Conservation (phyloP, 768 basidiomycete genomes). For the Pleurotus cornucopiae region DNA sequence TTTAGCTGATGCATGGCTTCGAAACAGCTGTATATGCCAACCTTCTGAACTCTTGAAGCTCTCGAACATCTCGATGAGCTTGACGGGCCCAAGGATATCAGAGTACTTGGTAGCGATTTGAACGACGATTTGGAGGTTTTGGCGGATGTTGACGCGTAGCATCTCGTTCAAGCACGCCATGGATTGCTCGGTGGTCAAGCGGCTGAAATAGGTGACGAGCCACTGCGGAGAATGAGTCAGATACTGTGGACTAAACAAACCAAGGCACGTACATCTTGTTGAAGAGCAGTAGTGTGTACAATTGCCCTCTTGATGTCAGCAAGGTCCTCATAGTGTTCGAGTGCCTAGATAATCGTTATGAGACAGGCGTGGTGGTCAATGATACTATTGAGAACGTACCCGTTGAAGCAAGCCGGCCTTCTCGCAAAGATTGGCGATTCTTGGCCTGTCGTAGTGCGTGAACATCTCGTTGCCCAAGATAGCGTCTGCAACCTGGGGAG, state of each 20-base stretch:
- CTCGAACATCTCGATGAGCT: slow-evolving; percentile 98
- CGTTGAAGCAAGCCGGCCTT: slow-evolving; percentile 95
- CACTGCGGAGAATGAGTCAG: slow-evolving; percentile 46
- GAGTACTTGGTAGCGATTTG: slow-evolving; percentile 99
- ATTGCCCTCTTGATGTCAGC: slow-evolving; percentile 99
- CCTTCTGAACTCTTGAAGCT: slow-evolving; percentile 97
- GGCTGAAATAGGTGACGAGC: slow-evolving; percentile 96
- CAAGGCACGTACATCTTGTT: slow-evolving; percentile 62
- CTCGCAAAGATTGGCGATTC: slow-evolving; percentile 97
- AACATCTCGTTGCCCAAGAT: slow-evolving; percentile 99
- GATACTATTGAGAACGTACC: slow-evolving; percentile 37
- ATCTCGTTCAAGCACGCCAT: slow-evolving; percentile 96
- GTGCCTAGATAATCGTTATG: slow-evolving; percentile 54
- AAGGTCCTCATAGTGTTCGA: slow-evolving; percentile 97
- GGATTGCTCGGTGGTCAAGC: slow-evolving; percentile 94
- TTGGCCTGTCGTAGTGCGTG: slow-evolving; percentile 89
- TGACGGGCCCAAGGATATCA: slow-evolving; percentile 94
- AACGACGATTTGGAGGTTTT: slow-evolving; percentile 94
- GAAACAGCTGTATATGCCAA: slow-evolving; percentile 18
- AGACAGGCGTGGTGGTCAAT: background rate
- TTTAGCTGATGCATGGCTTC: background rate
- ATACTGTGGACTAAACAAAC: background rate
- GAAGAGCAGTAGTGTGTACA: slow-evolving; percentile 83
- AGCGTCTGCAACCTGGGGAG: slow-evolving; percentile 98
- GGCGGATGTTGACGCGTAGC: slow-evolving; percentile 94